Base-by-base conservation (phyloP, 2,329 filamentous ascomycete species). In the Pseudogymnoascus sp. region DNA sequence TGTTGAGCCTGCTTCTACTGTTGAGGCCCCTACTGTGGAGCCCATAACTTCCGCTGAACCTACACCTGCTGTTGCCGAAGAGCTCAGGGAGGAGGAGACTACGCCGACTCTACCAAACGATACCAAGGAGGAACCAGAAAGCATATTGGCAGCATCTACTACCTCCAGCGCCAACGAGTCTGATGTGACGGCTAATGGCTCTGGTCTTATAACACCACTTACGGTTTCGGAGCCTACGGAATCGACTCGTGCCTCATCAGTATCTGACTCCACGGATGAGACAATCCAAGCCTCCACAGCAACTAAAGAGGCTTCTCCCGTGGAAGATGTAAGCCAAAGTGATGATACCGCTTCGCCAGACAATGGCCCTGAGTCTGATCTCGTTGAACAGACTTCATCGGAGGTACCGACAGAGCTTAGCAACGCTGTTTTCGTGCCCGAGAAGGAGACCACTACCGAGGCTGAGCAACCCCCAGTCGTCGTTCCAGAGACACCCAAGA, bases 191-290 rank as follows among this genome's bases (percentile, higher is more conserved):
- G 76, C 76, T 61, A 77, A 77, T 20, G 82, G 85, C 69, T 87
- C 83, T 2, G 81, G 80, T 59, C 82, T 83, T 4, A 71, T 79
- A 9, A 86, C 83, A 12, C 83, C 83, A 0, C 70, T 79, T 20
- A 77, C 78, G 47, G 77, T 76, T 14, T 85, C 82, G 5, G 83
- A 86, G 62, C 74, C 79, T 38, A 81, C 78, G 12, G 78, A 80
- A 58, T 86, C 83, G 2, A 87, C 84, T 6, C 83, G 82, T 66
- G 84, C 84, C 3, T 87, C 83, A 0, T 87, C 84, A 0, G 69
- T 87, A 8, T 86, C 83, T 5, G 84, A 85, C 63, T 82, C 80
- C 1, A 86, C 83, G 1, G 80, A 86, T 62, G 82, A 84, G 68
- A 85, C 83, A 4, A 71, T 82, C 1, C 76, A 78, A 47, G 73